Evolutionary conservation across 192 early-diverging fungal genomes (phyloP).

Genomic region (Linderina pennispora): DNA sequence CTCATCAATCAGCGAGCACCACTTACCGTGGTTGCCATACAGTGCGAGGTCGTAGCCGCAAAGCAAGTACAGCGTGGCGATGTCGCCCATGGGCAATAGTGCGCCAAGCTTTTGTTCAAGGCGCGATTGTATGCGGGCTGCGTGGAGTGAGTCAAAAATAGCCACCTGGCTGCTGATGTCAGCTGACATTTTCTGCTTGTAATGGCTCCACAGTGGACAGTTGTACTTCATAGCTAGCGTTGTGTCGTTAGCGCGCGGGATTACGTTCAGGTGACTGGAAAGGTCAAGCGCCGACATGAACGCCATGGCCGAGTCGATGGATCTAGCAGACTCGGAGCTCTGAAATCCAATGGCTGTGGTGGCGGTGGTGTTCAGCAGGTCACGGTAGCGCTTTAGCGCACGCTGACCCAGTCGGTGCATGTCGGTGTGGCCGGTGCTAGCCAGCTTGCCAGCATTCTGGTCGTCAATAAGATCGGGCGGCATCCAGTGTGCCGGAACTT

Average conservation of each 20-base stretch:
- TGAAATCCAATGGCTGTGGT: conserved; percentile 5
- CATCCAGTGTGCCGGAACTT: conserved; percentile 23
- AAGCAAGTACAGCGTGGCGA: conserved; percentile 15
- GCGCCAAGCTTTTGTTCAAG: not conserved
- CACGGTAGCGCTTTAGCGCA: conserved; percentile 3
- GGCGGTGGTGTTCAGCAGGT: not conserved
- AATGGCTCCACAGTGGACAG: conserved; percentile 20
- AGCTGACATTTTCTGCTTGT: not conserved
- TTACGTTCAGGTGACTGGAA: too few species aligned
- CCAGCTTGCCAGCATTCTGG: conserved; percentile 5
- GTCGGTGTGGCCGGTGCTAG: conserved; percentile 7
- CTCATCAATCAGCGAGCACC: conserved; percentile 31
- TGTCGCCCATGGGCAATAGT: conserved; percentile 3
- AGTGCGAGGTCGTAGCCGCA: conserved; percentile 35
- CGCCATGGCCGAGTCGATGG: conserved; percentile 13
- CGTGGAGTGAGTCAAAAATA: conserved; percentile 20
- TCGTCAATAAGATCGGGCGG: conserved; percentile 7
- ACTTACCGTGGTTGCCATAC: conserved; percentile 7
- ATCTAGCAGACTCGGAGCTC: conserved; percentile 32
- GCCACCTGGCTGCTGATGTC: conserved; percentile 1
- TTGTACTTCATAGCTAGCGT: conserved; percentile 19
- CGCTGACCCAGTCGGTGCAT: conserved; percentile 12
- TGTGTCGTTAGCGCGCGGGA: conserved; percentile 20
- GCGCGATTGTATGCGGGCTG: not conserved
- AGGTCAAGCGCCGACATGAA: too few species aligned